Base-by-base conservation (phyloP, 345 rosid species). In the Gossypium anomalum region DNA sequence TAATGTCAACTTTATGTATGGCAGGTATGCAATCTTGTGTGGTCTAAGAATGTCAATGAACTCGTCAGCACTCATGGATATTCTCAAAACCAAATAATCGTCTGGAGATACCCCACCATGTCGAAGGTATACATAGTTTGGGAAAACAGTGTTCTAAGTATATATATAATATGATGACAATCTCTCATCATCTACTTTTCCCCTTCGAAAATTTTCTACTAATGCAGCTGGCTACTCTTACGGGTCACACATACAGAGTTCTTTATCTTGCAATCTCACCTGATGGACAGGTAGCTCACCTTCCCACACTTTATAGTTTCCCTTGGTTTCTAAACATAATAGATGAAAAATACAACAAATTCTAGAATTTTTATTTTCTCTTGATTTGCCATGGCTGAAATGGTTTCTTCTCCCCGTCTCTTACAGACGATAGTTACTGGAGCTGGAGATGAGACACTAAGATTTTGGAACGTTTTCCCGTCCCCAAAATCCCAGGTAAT, bases 251-350 rank as follows among this genome's bases (percentile, higher is more conserved):
- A 16, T 90, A 77, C 73, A 85, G 99, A 72, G 99, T 95, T 76
- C 98, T 95, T 71, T 95, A 91, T 85, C 99, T 95, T 80, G 99
- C 99, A 11, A 91, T 93, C 63, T 95, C 99, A 71, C 99, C 99
- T 1, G 99, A 95, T 76, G 99, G 99, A 77, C 98, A 96, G 97
- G 99, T 93, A 85, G 48, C 80, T 57, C 66, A 41, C 72, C 11
- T n/a, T 29, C 66, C 38, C 15, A n/a, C 17, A 22, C 71, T 58
- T 11, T 11, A 61, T 23, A 45, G 16, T 34, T 63, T 8, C 16
- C 2, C 16, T 48, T 55, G 11, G 16, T 1, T 22, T 64, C 65
- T 72, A 58, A 34, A 72, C 60, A 13, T 19, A 8, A 38, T 58
- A 41, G 27, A 52, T 38, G 59, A 38, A 43, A 73, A 59, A 75